Evolutionary conservation across 768 basidiomycete genomes (phyloP).

Genomic region (Sarcodon aspratus): DNA sequence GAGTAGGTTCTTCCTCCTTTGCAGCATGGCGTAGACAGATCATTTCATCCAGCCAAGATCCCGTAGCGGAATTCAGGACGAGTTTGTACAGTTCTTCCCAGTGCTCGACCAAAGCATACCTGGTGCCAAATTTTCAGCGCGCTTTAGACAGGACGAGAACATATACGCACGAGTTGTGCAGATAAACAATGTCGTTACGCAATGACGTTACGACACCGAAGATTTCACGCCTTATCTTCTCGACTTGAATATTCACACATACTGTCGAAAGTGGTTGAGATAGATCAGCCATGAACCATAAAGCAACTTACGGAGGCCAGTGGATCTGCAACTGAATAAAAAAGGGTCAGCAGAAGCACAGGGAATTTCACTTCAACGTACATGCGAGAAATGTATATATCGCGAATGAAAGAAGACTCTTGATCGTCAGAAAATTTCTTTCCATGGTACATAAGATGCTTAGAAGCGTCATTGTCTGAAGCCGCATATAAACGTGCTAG

Average conservation of each 20-base stretch:
- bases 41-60: constrained; percentile 14
- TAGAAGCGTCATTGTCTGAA: too few relatives aligned
- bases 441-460: too few relatives aligned
- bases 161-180: constrained; percentile 1
- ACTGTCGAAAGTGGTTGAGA: constrained; percentile 10
- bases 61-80: constrained; percentile 11
- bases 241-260: constrained; percentile 19
- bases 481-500: too few relatives aligned
- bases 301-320: too few relatives aligned
- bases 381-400: too few relatives aligned
- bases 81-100: constrained; percentile 18
- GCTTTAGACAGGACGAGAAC: background rate
- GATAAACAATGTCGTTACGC: background rate
- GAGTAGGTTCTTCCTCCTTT: too few relatives aligned
- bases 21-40: constrained; percentile 7
- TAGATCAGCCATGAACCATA: background rate
- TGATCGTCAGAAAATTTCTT: too few relatives aligned
- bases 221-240: constrained; percentile 8
- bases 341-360: too few relatives aligned
- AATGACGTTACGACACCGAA: constrained; percentile 11
- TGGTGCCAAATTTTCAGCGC: background rate
- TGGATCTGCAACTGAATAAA: too few relatives aligned
- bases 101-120: constrained; percentile 8
- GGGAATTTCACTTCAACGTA: too few relatives aligned
- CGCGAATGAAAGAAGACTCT: too few relatives aligned